These are phyloP conservation scores for Grigorovia yakushimaensis DNA, from an alignment of 805 yeast species.

Conservation along the genomic window DNA sequence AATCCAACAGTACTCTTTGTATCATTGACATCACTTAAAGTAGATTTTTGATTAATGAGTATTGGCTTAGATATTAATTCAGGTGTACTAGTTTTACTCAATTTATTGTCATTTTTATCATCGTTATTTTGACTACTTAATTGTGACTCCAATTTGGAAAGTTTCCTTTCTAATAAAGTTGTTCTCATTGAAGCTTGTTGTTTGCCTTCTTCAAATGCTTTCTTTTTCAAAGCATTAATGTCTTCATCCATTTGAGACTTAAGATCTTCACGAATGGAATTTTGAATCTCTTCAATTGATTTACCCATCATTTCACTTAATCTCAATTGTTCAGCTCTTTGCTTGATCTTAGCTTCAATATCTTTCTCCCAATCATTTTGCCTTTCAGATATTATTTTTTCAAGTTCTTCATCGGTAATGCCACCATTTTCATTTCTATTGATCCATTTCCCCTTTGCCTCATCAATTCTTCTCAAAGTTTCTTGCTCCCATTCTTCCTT, in stretches of 20 bases:
- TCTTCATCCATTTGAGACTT: slow-evolving; percentile 13
- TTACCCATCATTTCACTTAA: slow-evolving; percentile 4
- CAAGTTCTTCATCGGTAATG: slow-evolving; percentile 45
- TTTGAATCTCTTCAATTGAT: slow-evolving; percentile 5
- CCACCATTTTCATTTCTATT: background rate
- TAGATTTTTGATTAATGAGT: slow-evolving; percentile 1
- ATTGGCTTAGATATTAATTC: background rate
- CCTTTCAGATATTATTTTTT: slow-evolving; percentile 41
- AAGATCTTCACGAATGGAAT: slow-evolving; percentile 10
- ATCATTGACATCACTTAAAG: background rate
- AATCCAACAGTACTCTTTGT: background rate
- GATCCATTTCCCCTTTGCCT: slow-evolving; percentile 30
- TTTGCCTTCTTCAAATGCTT: slow-evolving; percentile 26
- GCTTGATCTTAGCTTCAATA: slow-evolving; percentile 13
- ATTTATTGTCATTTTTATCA: background rate
- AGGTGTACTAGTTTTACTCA: background rate
- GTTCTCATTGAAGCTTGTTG: slow-evolving; percentile 26
- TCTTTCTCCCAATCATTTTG: slow-evolving; percentile 20
- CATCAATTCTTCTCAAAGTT: slow-evolving; percentile 26
- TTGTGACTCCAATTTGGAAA: slow-evolving; percentile 23
- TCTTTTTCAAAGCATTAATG: slow-evolving; percentile 16
- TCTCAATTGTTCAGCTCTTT: slow-evolving; percentile 6
- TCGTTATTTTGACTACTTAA: background rate
- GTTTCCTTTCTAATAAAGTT: slow-evolving; percentile 22
- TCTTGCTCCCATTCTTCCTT: slow-evolving; percentile 29